Conservation (phyloP, 192 early-diverging fungal genomes). For the Chytriomyces hyalinus region DNA sequence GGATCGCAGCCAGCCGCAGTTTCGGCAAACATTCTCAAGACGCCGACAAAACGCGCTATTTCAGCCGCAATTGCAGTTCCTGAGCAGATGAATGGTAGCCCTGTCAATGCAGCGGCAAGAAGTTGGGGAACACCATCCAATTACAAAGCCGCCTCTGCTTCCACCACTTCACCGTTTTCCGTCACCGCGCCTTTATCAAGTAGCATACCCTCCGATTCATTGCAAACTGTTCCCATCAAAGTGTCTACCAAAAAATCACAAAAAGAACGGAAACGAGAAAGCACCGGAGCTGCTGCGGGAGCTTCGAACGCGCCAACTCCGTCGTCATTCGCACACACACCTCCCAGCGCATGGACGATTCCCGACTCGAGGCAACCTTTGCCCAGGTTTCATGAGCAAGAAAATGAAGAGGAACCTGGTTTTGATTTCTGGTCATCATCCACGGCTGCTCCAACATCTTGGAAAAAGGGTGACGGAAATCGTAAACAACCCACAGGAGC, state of each 20-base stretch:
- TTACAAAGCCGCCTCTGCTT: background rate
- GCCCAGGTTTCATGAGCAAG: no score
- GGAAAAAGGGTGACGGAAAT: background rate
- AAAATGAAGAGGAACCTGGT: background rate
- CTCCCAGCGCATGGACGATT: background rate
- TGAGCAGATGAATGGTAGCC: background rate
- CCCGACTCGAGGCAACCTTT: background rate
- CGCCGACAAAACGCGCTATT: no score
- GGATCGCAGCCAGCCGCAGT: no score
- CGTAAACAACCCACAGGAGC: no score
- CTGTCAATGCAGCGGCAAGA: background rate
- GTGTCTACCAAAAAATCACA: slow-evolving; percentile 34
- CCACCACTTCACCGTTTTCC: background rate
- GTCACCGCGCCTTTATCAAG: background rate
- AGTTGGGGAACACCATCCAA: background rate
- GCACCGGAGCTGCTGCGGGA: slow-evolving; percentile 6
- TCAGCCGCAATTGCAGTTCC: background rate
- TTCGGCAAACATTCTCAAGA: no score
- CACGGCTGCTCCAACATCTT: background rate
- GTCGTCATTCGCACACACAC: background rate
- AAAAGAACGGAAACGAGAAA: slow-evolving; percentile 30
- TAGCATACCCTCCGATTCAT: background rate
- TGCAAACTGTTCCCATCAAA: background rate
- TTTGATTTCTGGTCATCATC: background rate
- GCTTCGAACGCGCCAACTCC: background rate